Percentiles rank a stretch among this genome's conserved stretches.
phyloP scores from a whole-genome alignment of 2,329 filamentous ascomycete species.

The Cytospora leucostoma region DNA sequence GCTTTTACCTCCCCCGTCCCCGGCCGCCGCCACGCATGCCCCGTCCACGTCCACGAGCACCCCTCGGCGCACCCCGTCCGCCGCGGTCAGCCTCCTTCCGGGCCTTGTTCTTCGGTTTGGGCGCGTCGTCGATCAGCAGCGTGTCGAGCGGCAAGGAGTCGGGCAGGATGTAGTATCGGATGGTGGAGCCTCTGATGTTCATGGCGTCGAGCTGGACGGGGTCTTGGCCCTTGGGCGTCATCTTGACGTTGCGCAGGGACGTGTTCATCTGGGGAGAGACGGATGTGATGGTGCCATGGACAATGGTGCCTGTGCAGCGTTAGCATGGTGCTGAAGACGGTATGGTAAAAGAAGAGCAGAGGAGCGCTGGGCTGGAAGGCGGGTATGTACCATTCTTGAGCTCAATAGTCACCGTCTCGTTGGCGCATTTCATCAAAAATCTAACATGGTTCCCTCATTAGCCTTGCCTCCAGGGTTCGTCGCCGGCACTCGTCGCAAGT shows the following conservation, averaged over 20 bases:
- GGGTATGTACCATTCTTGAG: constrained; percentile 82
- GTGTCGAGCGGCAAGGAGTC: constrained; percentile 95
- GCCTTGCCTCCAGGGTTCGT: constrained; percentile 31
- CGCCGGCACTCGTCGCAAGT: constrained; percentile 22
- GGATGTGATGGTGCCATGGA: constrained; percentile 94
- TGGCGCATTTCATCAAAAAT: constrained; percentile 99
- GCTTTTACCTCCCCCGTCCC: constrained; percentile 10
- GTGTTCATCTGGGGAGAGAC: constrained; percentile 99
- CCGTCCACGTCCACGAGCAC: constrained; percentile 57
- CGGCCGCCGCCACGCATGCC: constrained; percentile 35
- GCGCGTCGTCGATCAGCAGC: constrained; percentile 90
- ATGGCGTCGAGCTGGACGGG: constrained; percentile 89
- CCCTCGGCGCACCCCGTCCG: constrained; percentile 54
- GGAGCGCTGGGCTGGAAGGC: not conserved
- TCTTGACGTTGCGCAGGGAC: constrained; percentile 91
- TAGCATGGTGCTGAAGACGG: not conserved
- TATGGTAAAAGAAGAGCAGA: not conserved
- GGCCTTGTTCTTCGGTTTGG: constrained; percentile 99
- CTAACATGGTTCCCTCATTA: constrained; percentile 51
- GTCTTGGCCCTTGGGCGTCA: constrained; percentile 87
- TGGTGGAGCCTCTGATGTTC: constrained; percentile 94
- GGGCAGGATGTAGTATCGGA: constrained; percentile 94
- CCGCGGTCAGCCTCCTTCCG: constrained; percentile 78
- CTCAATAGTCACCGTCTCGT: constrained; percentile 98
- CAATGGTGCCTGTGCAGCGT: constrained; percentile 72